phyloP scores from a whole-genome alignment of 352 stramenopile species.

The Phytophthora rubi region DNA sequence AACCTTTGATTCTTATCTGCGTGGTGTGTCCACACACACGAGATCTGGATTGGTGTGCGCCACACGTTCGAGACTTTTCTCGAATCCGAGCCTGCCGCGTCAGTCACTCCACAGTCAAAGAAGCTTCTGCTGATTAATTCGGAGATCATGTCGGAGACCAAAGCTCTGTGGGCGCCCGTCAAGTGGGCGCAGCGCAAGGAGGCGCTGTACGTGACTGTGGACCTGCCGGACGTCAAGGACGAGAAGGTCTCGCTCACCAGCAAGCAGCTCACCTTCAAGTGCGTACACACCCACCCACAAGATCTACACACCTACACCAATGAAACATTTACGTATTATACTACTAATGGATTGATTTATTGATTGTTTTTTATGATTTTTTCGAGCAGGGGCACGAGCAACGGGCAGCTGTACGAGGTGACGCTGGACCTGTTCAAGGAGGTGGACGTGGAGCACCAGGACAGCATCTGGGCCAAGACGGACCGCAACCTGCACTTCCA shows the following conservation, averaged over 20 bases:
- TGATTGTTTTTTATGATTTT: slow-evolving; percentile 8
- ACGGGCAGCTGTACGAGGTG: slow-evolving; percentile 94
- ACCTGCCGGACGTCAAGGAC: slow-evolving; percentile 94
- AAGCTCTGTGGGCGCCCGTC: slow-evolving; percentile 87
- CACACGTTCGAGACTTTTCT: slow-evolving; percentile 30
- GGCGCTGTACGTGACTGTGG: slow-evolving; percentile 96
- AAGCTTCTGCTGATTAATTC: slow-evolving; percentile 16
- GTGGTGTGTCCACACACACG: neutral
- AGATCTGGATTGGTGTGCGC: slow-evolving; percentile 3
- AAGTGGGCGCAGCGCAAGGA: slow-evolving; percentile 98
- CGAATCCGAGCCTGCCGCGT: slow-evolving; percentile 29
- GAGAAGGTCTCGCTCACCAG: slow-evolving; percentile 91
- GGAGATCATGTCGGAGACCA: slow-evolving; percentile 44
- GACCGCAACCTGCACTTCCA: slow-evolving; percentile 96
- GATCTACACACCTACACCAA: too few relatives aligned
- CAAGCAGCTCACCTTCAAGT: slow-evolving; percentile 91
- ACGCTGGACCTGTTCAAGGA: slow-evolving; percentile 96
- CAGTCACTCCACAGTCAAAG: neutral
- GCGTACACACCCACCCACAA: slow-evolving; percentile 11
- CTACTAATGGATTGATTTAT: neutral
- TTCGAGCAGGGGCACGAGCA: slow-evolving; percentile 80
- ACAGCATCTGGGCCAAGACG: slow-evolving; percentile 96
- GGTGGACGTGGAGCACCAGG: slow-evolving; percentile 87
- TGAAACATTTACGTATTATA: neutral
- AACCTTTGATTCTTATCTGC: neutral